These are phyloP conservation scores for Raddia guianensis DNA, from an alignment of 176 grass and related monocot species.

Conservation along the genomic window DNA sequence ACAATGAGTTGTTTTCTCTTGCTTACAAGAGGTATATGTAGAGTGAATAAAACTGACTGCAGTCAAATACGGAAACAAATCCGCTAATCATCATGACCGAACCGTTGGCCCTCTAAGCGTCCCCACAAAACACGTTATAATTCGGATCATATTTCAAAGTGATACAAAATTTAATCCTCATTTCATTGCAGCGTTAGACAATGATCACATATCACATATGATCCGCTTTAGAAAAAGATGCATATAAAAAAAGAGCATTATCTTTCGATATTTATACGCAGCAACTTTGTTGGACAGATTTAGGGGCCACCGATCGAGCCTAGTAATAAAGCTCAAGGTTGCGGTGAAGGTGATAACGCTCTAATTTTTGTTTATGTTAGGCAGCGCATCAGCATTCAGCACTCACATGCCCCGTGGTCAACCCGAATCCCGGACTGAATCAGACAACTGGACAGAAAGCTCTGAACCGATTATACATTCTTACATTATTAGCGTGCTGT, in stretches of 20 bases:
- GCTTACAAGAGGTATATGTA: no score
- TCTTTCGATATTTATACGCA: neutral
- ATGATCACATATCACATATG: neutral
- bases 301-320: neutral
- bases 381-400: neutral
- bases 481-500: neutral
- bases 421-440: conserved; percentile 43
- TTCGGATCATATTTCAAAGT: neutral
- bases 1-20: no score
- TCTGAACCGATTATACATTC: conserved; percentile 27
- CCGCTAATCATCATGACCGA: no score
- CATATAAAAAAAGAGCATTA: neutral
- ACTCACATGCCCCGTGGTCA: conserved; percentile 33
- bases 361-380: neutral
- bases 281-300: neutral
- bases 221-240: neutral
- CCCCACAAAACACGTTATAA: no score
- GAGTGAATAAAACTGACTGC: no score
- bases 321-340: neutral
- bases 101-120: no score
- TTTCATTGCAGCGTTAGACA: neutral
- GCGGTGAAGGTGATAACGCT: neutral
- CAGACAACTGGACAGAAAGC: conserved; percentile 51
- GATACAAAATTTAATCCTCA: neutral
- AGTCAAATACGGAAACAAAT: no score